Conservation (phyloP, 139 green algal genomes). For the Picochlorum sp. region DNA sequence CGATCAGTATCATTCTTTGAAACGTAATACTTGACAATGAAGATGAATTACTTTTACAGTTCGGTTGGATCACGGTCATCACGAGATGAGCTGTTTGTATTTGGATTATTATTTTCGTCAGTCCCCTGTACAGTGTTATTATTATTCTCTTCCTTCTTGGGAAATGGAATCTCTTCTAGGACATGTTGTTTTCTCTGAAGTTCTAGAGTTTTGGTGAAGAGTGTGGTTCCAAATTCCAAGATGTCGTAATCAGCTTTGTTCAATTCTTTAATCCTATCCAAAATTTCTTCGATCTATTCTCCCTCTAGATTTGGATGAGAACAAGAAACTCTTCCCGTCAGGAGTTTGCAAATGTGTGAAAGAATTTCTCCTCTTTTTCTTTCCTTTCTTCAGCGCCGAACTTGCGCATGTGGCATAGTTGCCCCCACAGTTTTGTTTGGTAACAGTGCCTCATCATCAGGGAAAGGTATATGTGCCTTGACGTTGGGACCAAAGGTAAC, state of each 20-base stretch:
- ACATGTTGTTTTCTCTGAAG: slow-evolving; percentile 7
- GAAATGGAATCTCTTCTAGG: neutral
- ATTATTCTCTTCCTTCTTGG: neutral
- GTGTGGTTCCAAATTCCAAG: slow-evolving; percentile 18
- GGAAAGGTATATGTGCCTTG: slow-evolving; percentile 1
- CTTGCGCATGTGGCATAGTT: slow-evolving; percentile 3
- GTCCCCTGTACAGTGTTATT: neutral
- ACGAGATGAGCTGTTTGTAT: neutral
- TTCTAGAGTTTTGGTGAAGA: slow-evolving; percentile 16
- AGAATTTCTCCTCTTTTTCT: slow-evolving; percentile 2
- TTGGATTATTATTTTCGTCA: neutral
- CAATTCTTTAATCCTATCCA: slow-evolving; percentile 20
- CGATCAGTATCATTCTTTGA: neutral
- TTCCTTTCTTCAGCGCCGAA: neutral
- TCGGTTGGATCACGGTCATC: neutral
- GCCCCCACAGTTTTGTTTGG: neutral
- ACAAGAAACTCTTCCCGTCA: slow-evolving; percentile 19
- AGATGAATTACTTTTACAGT: neutral
- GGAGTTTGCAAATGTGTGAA: slow-evolving; percentile 24
- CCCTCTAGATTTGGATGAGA: neutral
- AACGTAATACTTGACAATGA: neutral
- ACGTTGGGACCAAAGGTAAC: neutral
- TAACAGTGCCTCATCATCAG: neutral
- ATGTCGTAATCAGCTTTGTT: slow-evolving; percentile 30
- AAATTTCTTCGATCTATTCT: neutral